These are phyloP conservation scores for Quercus gilva DNA, from an alignment of 306 rosid genomes.

Conservation along the genomic window DNA sequence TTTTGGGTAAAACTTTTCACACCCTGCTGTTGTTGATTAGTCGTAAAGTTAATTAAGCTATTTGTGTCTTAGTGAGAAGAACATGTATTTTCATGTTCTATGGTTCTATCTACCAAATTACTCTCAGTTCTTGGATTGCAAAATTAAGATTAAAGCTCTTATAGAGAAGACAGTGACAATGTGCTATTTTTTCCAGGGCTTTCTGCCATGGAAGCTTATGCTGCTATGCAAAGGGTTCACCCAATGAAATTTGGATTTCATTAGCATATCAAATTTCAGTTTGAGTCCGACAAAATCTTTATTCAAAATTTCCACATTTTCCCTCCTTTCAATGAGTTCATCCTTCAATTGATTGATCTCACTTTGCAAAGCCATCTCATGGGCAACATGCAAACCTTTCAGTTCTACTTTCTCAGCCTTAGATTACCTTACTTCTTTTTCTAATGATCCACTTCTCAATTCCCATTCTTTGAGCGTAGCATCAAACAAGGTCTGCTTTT, in stretches of 20 bases:
- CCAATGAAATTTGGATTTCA: not conserved
- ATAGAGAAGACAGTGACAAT: too few relatives aligned
- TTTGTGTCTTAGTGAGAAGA: too few relatives aligned
- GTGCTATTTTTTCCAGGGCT: too few relatives aligned
- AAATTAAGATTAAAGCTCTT: too few relatives aligned
- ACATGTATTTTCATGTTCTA: too few relatives aligned
- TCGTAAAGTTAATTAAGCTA: too few relatives aligned
- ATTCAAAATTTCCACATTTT: slow-evolving; percentile 44
- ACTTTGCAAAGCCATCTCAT: slow-evolving; percentile 41
- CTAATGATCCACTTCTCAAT: slow-evolving; percentile 25
- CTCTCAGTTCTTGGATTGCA: too few relatives aligned
- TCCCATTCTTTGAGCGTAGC: slow-evolving; percentile 33
- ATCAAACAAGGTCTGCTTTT: slow-evolving; percentile 20
- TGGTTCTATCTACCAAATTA: too few relatives aligned
- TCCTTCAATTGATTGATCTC: slow-evolving; percentile 49
- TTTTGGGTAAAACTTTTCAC: too few relatives aligned
- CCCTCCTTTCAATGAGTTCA: slow-evolving; percentile 44
- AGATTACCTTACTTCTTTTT: slow-evolving; percentile 25
- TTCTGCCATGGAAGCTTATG: too few relatives aligned
- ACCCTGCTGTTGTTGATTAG: too few relatives aligned
- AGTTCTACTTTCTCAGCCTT: slow-evolving; percentile 52
- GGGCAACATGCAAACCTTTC: slow-evolving; percentile 35
- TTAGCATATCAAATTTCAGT: slow-evolving; percentile 50
- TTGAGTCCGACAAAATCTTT: slow-evolving; percentile 46
- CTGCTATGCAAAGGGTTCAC: too few relatives aligned